Percentiles rank a stretch among this genome's conserved stretches.
Conservation (phyloP, 768 basidiomycete genomes). For the Daedaleopsis nitida region DNA sequence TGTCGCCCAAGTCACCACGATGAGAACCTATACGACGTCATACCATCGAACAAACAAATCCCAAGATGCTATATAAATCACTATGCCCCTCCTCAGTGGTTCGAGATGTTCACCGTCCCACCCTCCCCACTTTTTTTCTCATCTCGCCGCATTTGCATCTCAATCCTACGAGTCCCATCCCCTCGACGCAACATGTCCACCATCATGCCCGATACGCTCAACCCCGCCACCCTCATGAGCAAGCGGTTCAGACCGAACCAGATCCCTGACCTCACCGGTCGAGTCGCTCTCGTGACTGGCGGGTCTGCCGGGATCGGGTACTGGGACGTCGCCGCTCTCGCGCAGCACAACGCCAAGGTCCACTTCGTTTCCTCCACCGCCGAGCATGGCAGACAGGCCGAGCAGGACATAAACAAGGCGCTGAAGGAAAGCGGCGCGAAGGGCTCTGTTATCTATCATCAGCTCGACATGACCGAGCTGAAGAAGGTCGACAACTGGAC, state of each 20-base stretch:
- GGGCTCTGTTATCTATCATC: constrained; percentile 28
- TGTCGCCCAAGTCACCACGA: too few species aligned
- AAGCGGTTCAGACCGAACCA: constrained; percentile 30
- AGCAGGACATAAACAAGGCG: constrained; percentile 27
- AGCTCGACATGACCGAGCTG: constrained; percentile 26
- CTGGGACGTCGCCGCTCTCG: constrained; percentile 33
- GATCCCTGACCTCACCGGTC: constrained; percentile 31
- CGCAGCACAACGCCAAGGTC: constrained; percentile 29
- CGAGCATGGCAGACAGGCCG: constrained; percentile 29
- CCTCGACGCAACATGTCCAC: constrained; percentile 2
- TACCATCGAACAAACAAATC: too few species aligned
- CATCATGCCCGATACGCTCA: constrained; percentile 29
- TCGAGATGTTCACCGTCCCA: too few species aligned
- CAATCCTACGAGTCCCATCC: too few species aligned
- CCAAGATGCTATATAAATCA: too few species aligned
- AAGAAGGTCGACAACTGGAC: constrained; percentile 26
- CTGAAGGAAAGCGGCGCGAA: constrained; percentile 24
- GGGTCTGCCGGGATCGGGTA: constrained; percentile 32
- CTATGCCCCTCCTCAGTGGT: too few species aligned
- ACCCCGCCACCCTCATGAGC: constrained; percentile 28
- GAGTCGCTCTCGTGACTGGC: constrained; percentile 32
- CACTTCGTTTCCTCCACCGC: constrained; percentile 32
- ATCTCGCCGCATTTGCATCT: too few species aligned
- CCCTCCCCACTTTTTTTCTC: too few species aligned
- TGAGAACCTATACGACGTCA: too few species aligned